These are phyloP conservation scores for Helicocarpus griseus DNA, from an alignment of 2,329 filamentous ascomycete genomes.

Conservation along the genomic window DNA sequence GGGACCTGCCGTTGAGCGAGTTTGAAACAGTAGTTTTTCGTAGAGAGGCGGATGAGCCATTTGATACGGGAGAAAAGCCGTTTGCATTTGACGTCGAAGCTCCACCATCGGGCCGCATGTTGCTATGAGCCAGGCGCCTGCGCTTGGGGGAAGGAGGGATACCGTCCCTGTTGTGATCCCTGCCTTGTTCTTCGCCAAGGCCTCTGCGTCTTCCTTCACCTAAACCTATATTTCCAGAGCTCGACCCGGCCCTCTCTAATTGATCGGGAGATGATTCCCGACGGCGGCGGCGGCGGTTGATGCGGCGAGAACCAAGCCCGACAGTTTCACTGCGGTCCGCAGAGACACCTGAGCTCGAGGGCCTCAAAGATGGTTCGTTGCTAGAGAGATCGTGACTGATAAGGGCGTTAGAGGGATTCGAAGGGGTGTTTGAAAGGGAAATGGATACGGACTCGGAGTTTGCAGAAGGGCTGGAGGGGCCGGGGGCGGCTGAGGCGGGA, in stretches of 20 bases:
- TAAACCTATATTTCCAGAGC: conserved; percentile 16
- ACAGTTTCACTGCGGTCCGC: not conserved
- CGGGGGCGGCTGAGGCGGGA: conserved; percentile 56
- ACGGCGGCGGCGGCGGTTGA: conserved; percentile 21
- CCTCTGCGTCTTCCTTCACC: conserved; percentile 19
- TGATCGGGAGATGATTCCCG: conserved; percentile 22
- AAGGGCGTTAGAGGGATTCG: conserved; percentile 8
- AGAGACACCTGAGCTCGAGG: conserved; percentile 1
- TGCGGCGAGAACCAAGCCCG: conserved; percentile 12
- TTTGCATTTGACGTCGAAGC: conserved; percentile 41
- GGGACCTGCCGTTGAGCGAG: conserved; percentile 47
- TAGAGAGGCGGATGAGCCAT: conserved; percentile 42
- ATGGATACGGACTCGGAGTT: conserved; percentile 41
- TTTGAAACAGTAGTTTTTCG: conserved; percentile 40
- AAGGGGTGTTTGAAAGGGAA: conserved; percentile 31
- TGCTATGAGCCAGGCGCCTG: conserved; percentile 44
- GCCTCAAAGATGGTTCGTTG: conserved; percentile 2
- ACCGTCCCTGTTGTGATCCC: conserved; percentile 18
- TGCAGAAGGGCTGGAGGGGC: conserved; percentile 53
- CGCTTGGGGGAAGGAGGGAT: conserved; percentile 43
- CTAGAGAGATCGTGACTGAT: conserved; percentile 3
- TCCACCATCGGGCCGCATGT: conserved; percentile 56
- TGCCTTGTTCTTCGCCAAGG: conserved; percentile 19
- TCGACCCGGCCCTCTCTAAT: conserved; percentile 14
- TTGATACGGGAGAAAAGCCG: conserved; percentile 46